These are phyloP conservation scores for Fusarium transvaalense DNA, from an alignment of 2,329 filamentous ascomycete species.

Conservation along the genomic window DNA sequence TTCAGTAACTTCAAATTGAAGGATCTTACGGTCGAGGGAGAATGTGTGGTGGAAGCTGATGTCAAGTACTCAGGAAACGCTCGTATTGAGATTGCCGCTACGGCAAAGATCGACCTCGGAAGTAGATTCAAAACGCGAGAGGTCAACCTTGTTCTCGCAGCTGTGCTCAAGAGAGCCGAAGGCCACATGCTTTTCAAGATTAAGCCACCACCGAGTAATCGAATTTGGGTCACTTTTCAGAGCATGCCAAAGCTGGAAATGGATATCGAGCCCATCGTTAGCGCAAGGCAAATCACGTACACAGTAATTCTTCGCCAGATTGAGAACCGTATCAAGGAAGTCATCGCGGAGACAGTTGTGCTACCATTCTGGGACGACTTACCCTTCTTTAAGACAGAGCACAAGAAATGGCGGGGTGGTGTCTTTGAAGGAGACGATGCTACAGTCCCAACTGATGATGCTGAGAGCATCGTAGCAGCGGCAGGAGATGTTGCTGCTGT, in stretches of 20 bases:
- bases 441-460: constrained; percentile 49
- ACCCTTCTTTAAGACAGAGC: constrained; percentile 86
- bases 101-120: constrained; percentile 90
- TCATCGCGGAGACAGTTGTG: constrained; percentile 91
- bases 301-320: constrained; percentile 92
- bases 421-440: constrained; percentile 75
- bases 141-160: constrained; percentile 88
- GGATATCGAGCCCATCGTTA: constrained; percentile 95
- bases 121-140: constrained; percentile 89
- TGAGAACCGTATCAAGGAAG: constrained; percentile 93
- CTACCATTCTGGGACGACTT: constrained; percentile 96
- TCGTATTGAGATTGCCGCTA: constrained; percentile 90
- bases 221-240: constrained; percentile 96
- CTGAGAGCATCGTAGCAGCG: constrained; percentile 48
- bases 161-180: constrained; percentile 85
- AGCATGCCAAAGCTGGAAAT: constrained; percentile 94
- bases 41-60: constrained; percentile 88
- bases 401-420: constrained; percentile 85
- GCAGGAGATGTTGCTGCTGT: constrained; percentile 63
- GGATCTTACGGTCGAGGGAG: constrained; percentile 91
- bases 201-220: constrained; percentile 95
- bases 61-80: constrained; percentile 91
- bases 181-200: constrained; percentile 88
- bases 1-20: constrained; percentile 90
- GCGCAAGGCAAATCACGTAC: constrained; percentile 94